phyloP scores from a whole-genome alignment of 2,329 filamentous ascomycete genomes.

The Metarhizium sp. region DNA sequence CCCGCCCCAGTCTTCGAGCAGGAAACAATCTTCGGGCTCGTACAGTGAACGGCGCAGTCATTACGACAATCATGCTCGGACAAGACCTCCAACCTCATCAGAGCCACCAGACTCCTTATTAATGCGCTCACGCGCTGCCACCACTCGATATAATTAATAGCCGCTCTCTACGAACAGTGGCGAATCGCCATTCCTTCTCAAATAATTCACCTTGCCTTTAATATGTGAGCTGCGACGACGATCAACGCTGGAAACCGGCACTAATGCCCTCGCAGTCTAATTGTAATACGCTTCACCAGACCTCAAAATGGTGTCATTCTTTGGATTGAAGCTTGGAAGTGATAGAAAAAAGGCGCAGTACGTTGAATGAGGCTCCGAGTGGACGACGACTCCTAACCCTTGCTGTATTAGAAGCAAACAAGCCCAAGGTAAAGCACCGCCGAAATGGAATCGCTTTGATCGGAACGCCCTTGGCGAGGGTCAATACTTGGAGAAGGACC shows the following conservation, averaged over 20 bases:
- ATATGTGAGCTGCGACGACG: background rate
- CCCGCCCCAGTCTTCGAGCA: no score
- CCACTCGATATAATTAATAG: background rate
- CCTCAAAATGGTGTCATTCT: slow-evolving; percentile 47
- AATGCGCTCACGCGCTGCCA: no score
- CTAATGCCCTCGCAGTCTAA: background rate
- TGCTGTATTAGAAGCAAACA: slow-evolving; percentile 11
- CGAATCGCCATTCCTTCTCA: background rate
- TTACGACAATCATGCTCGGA: no score
- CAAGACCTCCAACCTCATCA: no score
- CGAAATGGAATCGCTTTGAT: slow-evolving; percentile 22
- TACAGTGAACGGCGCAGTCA: no score
- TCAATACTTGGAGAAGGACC: slow-evolving; percentile 27
- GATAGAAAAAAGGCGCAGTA: slow-evolving; percentile 49
- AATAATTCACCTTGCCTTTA: background rate
- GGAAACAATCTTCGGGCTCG: no score
- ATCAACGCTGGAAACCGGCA: background rate
- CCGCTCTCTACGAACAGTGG: background rate
- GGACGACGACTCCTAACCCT: background rate
- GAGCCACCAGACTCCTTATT: no score
- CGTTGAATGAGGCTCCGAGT: background rate
- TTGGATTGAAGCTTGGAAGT: slow-evolving; percentile 45
- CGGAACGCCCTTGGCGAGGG: slow-evolving; percentile 23
- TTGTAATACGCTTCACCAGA: background rate
- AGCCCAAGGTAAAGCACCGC: slow-evolving; percentile 13